Conservation (phyloP, 2,329 filamentous ascomycete genomes). For the Fusarium sp. region DNA sequence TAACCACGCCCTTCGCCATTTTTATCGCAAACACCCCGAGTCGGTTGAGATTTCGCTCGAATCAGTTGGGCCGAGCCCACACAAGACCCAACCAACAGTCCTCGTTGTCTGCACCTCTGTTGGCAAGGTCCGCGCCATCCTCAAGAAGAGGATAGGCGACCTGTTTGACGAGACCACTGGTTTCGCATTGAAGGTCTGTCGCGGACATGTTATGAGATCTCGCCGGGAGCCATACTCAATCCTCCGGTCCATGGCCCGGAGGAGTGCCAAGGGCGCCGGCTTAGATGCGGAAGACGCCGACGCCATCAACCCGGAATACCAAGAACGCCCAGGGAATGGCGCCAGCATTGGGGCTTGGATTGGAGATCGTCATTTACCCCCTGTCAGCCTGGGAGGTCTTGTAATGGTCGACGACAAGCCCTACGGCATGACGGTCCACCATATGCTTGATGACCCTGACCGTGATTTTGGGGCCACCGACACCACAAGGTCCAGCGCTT, state of each 20-base stretch:
- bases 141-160: constrained; percentile 75
- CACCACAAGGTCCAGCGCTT: constrained; percentile 54
- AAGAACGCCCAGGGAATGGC: constrained; percentile 82
- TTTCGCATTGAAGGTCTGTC: constrained; percentile 78
- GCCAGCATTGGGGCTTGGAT: constrained; percentile 94
- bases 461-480: constrained; percentile 52
- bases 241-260: constrained; percentile 48
- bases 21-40: constrained; percentile 79
- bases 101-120: constrained; percentile 83
- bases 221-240: constrained; percentile 55
- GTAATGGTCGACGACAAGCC: constrained; percentile 86
- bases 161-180: constrained; percentile 73
- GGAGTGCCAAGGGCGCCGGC: constrained; percentile 48
- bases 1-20: constrained; percentile 76
- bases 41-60: constrained; percentile 84
- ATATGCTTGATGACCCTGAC: constrained; percentile 86
- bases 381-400: constrained; percentile 90
- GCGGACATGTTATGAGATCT: constrained; percentile 74
- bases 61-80: constrained; percentile 76
- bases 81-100: constrained; percentile 77
- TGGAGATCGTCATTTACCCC: constrained; percentile 85
- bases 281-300: constrained; percentile 53
- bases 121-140: constrained; percentile 75
- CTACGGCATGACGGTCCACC: constrained; percentile 96
- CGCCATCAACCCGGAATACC: constrained; percentile 79